Evolutionary conservation across 306 rosid genomes (phyloP), one percentile per base, ranked within the genome.

Genomic region (Cicer judaicum): DNA sequence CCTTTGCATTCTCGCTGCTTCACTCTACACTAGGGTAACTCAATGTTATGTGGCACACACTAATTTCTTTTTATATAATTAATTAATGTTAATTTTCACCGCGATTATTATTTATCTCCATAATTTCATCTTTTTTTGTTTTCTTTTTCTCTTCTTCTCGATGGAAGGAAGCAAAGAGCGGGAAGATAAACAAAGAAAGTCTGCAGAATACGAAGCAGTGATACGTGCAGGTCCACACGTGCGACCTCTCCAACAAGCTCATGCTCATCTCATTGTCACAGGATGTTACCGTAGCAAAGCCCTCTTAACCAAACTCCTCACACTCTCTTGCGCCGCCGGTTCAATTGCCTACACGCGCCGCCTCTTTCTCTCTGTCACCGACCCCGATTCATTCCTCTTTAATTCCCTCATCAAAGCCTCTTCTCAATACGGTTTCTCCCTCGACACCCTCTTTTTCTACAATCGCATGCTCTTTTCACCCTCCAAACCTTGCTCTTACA

Each of bases 241-340:
- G 14, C 81, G 77, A 15, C 84, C 83, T 2, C 96, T 93, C 62
- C 78, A 75, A 50, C 96, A 88, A 87, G 91, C 76, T 40, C 98
- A 91, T 49, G 97, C 90, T n/a, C 90, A 84, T 54, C 80, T 93
- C 18, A 72, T 86, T 1, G 96, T 88, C 81, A 54, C 89, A 0
- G 97, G 98, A 9, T 76, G 84, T 10, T 84, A 86, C 85, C 85
- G 80, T 18, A 89, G 88, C 81, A 81, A 80, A 19, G 84, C 97
- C 1, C 90, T 93, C 70, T 79, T 93, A 61, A 91, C 98, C 40
- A 91, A 89, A 82, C 98, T 93, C 43, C 79, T 93, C 82, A 83
- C 88, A 0, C 54, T 88, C 5, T 87, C 88, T 57, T 88, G 92
- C 79, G 84, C 88, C 52, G 92, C 98, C 66, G 91, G 94, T 18